These are phyloP conservation scores for Lactifluus rugatus DNA, from an alignment of 768 basidiomycete species.

Conservation along the genomic window DNA sequence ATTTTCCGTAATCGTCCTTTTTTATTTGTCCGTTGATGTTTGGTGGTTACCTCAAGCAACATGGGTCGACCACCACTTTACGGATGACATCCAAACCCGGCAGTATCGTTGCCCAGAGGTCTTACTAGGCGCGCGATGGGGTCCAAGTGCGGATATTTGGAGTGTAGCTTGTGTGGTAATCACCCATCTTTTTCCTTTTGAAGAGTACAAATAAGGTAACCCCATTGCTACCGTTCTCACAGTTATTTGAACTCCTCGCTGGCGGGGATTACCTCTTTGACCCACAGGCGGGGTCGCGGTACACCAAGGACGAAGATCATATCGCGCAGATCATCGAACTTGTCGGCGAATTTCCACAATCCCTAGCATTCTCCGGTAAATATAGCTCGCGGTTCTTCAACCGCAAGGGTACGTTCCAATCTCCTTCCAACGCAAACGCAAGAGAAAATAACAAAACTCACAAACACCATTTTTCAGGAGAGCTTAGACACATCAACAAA, in stretches of 20 bases:
- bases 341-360: constrained; percentile 79
- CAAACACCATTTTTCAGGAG: constrained; percentile 33
- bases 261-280: constrained; percentile 99
- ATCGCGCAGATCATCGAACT: constrained; percentile 98
- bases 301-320: constrained; percentile 95
- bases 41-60: constrained; percentile 43
- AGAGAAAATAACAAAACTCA: neutral
- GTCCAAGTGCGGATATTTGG: constrained; percentile 93
- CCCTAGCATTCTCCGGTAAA: constrained; percentile 80
- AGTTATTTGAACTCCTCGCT: constrained; percentile 93
- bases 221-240: neutral
- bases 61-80: constrained; percentile 93
- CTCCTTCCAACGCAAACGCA: neutral
- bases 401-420: constrained; percentile 62
- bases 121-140: constrained; percentile 94
- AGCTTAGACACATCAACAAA: constrained; percentile 90
- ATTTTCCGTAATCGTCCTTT: neutral
- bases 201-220: neutral
- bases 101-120: constrained; percentile 98
- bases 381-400: constrained; percentile 95
- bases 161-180: constrained; percentile 84
- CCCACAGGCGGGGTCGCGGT: constrained; percentile 87
- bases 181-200: neutral
- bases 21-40: constrained; percentile 4
- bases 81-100: constrained; percentile 96